A percentile compares a stretch with the other conserved stretches of the same genome.
phyloP scores from a whole-genome alignment of 768 basidiomycete species.

The Cantharellus cinnabarinus region DNA sequence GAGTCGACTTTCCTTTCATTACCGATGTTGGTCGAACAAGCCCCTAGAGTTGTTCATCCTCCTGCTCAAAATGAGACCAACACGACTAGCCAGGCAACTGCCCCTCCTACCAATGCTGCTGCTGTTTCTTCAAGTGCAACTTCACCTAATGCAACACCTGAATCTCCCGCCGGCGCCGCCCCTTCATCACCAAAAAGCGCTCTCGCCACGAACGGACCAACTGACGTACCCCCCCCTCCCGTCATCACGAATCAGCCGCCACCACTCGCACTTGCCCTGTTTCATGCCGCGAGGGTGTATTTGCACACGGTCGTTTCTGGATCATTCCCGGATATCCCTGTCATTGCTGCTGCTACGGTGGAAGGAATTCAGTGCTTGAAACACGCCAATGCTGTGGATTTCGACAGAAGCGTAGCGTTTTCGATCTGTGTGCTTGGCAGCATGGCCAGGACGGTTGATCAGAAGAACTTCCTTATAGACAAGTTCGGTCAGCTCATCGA shows the following conservation, averaged over 20 bases:
- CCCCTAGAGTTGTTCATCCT: neutral
- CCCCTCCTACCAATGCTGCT: too few relatives aligned
- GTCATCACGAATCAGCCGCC: neutral
- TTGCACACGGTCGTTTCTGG: constrained; percentile 60
- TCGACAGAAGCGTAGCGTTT: constrained; percentile 50
- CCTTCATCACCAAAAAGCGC: constrained; percentile 4
- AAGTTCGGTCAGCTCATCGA: constrained; percentile 2
- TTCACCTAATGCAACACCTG: constrained; percentile 11
- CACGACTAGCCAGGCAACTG: constrained; percentile 9
- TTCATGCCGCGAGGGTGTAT: constrained; percentile 59
- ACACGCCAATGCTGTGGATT: constrained; percentile 21
- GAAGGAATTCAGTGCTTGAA: constrained; percentile 31
- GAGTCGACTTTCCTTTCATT: constrained; percentile 1
- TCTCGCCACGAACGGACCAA: constrained; percentile 4
- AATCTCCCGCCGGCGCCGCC: constrained; percentile 11
- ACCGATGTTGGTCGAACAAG: neutral
- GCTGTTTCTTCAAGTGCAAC: neutral
- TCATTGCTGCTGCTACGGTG: constrained; percentile 40
- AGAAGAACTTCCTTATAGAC: constrained; percentile 5
- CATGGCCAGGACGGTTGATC: constrained; percentile 35
- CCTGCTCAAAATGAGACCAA: constrained; percentile 24
- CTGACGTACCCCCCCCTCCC: neutral
- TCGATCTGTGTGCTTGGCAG: constrained; percentile 56
- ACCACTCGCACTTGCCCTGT: constrained; percentile 18
- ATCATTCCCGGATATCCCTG: constrained; percentile 56